A percentile compares a stretch with the other conserved stretches of the same genome.
These are phyloP conservation scores for Neurospora sublineolata DNA, from an alignment of 495 filamentous ascomycete species.

Conservation along the genomic window DNA sequence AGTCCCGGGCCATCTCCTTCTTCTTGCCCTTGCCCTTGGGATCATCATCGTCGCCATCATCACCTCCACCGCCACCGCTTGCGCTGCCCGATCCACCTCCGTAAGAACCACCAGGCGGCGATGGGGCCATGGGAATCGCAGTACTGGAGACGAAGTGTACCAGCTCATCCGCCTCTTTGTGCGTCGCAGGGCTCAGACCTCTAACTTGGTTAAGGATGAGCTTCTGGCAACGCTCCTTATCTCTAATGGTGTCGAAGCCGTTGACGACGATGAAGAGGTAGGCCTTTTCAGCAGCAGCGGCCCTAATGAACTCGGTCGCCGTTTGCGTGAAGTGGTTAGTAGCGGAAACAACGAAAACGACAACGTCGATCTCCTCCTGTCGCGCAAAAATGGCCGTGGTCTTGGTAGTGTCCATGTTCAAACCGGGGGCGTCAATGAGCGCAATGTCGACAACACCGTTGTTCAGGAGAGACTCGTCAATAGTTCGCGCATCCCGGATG, in stretches of 20 bases:
- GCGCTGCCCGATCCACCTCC: constrained; percentile 51
- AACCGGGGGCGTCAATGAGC: constrained; percentile 87
- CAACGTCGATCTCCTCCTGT: constrained; percentile 97
- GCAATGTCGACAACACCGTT: constrained; percentile 98
- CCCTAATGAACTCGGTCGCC: constrained; percentile 92
- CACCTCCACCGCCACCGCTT: constrained; percentile 39
- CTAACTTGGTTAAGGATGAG: constrained; percentile 85
- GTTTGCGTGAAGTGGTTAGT: constrained; percentile 96
- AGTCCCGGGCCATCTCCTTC: constrained; percentile 75
- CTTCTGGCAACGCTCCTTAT: constrained; percentile 71
- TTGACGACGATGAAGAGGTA: constrained; percentile 99
- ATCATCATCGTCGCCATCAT: constrained; percentile 50
- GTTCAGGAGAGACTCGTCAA: constrained; percentile 89
- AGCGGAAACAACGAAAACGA: constrained; percentile 95
- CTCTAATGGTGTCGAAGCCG: constrained; percentile 84
- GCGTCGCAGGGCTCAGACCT: constrained; percentile 74
- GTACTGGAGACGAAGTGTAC: constrained; percentile 98
- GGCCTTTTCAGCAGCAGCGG: constrained; percentile 89
- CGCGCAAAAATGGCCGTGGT: constrained; percentile 93
- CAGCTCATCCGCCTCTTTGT: constrained; percentile 83
- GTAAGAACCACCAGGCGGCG: constrained; percentile 40
- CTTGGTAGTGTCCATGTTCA: constrained; percentile 92
- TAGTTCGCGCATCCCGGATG: constrained; percentile 77
- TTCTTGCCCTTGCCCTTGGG: constrained; percentile 85
- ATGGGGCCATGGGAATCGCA: constrained; percentile 63